Evolutionary conservation across 1,284 basidiomycete genomes (phyloP), one percentile per base, ranked within the genome.

Genomic region (Fomes fomentarius): DNA sequence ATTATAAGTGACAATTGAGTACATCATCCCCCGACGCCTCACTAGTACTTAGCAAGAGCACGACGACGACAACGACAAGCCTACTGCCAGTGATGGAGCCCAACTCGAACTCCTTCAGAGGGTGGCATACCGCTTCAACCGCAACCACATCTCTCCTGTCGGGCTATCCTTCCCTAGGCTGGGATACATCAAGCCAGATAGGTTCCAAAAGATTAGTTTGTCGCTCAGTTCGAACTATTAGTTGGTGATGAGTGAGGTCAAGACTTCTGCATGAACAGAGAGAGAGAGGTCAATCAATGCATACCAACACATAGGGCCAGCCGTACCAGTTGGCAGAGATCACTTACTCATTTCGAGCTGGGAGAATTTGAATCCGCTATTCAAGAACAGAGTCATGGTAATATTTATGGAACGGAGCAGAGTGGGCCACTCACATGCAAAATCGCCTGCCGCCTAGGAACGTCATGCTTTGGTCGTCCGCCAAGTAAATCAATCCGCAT

Each of bases 261-360:
- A 42, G 14, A 45, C 42, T 11, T 22, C 31, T 24, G n/a, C n/a
- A n/a, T 51, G 28, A 34, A 17, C 19, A 12, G 34, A 44, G n/a
- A 14, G 11, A 3, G 10, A 31, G 8, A 21, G 26, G 12, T 9
- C 11, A 31, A 11, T 17, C 2, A 3, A 6, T 21, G 4, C 11
- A 22, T 10, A 10, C 14, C 5, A 39, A 26, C n/a, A 33, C 9
- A 12, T 11, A 33, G 17, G 35, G 17, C 15, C 3, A 37, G 5
- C 35, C 4, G n/a, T n/a, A n/a, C n/a, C n/a, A 43, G 24, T 8
- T 8, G 19, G 24, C 1, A 10, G 19, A 12, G 4, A 30, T 25
- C 69, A 53, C 62, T 22, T 31, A 63, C 59, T 63, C 60, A 63
- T 63, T 37, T 63, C 62, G 43, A 63, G 55, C 37, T 61, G 59